Percentiles rank a stretch among this genome's conserved stretches.
Evolutionary conservation across 345 rosid species (phyloP).

Genomic region (Corymbia maculata): DNA sequence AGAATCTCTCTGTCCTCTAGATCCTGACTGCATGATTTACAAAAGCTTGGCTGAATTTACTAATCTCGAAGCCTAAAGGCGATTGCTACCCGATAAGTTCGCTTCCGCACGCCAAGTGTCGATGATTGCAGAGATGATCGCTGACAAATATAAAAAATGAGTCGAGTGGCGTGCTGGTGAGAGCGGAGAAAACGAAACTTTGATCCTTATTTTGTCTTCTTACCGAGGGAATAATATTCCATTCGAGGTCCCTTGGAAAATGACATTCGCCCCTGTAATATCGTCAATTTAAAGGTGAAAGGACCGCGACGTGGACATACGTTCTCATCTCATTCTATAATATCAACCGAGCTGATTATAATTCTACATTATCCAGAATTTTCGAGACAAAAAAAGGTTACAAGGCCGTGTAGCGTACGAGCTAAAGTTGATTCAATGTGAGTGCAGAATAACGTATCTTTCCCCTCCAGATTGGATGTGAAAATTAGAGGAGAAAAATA

Average conservation of each 20-base stretch:
- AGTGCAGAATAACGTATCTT: not conserved
- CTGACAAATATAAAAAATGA: not conserved
- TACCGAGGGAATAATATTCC: not conserved
- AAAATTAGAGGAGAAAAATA: not conserved
- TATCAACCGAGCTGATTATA: not conserved
- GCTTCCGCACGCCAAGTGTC: not conserved
- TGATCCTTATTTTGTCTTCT: not conserved
- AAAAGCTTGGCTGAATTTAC: not conserved
- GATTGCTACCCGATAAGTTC: not conserved
- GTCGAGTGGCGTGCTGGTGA: not conserved
- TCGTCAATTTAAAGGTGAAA: not conserved
- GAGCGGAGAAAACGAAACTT: not conserved
- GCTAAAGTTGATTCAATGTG: not conserved
- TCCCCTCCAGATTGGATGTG: not conserved
- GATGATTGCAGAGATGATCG: not conserved
- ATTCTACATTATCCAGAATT: not conserved
- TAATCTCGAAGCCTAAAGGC: not conserved
- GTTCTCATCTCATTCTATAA: not conserved
- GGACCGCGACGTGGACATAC: not conserved
- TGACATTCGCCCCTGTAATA: not conserved
- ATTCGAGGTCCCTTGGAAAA: not conserved
- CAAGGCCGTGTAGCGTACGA: not conserved
- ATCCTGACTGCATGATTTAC: not conserved
- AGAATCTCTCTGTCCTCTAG: not conserved
- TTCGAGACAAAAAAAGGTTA: not conserved